phyloP scores from a whole-genome alignment of 2,329 filamentous ascomycete genomes.

The Aureobasidium sp. region DNA sequence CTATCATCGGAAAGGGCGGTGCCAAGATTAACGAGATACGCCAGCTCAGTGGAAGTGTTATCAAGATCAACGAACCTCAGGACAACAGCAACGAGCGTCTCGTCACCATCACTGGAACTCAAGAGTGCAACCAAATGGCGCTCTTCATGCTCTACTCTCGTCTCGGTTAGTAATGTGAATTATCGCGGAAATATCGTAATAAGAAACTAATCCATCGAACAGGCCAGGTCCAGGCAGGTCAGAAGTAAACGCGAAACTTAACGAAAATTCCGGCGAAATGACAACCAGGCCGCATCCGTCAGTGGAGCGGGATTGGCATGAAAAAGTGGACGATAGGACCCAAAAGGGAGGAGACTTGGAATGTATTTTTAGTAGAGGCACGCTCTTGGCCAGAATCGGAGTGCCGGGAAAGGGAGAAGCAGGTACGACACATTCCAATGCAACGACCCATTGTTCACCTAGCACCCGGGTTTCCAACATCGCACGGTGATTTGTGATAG shows the following conservation, averaged over 20 bases:
- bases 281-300: neutral
- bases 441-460: constrained; percentile 6
- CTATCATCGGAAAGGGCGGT: constrained; percentile 97
- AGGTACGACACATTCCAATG: constrained; percentile 11
- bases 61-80: constrained; percentile 99
- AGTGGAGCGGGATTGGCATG: neutral
- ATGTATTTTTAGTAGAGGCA: constrained; percentile 10
- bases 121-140: constrained; percentile 99
- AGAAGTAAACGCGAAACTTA: constrained; percentile 14
- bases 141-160: constrained; percentile 98
- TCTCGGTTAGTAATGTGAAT: constrained; percentile 59
- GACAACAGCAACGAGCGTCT: constrained; percentile 98
- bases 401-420: neutral
- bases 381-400: neutral
- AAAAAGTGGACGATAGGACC: neutral
- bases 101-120: constrained; percentile 94
- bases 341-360: neutral
- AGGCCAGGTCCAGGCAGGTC: constrained; percentile 16
- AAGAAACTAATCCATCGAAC: constrained; percentile 2
- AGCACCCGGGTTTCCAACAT: constrained; percentile 3
- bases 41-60: constrained; percentile 92
- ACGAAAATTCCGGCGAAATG: neutral
- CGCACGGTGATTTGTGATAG: constrained; percentile 9
- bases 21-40: constrained; percentile 99
- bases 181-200: constrained; percentile 16